Percentiles rank a stretch among this genome's conserved stretches.
Conservation (phyloP, 805 yeast genomes). For the Dipodascopsis tothii region DNA sequence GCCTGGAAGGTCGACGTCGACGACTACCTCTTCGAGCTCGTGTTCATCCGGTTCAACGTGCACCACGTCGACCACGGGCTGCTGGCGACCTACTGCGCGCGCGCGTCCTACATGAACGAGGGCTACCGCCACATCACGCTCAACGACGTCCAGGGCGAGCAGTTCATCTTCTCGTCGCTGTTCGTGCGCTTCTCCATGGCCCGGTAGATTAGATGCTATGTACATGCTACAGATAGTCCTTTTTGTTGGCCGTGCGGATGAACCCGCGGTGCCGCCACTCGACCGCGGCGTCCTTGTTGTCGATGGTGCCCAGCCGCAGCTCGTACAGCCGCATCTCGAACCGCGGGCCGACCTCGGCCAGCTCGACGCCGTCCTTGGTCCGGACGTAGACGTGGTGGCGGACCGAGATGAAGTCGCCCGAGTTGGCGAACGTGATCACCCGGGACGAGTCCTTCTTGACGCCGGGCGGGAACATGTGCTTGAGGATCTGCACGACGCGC, state of each 20-base stretch:
- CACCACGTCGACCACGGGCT: slow-evolving; percentile 28
- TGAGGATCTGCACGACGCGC: slow-evolving; percentile 69
- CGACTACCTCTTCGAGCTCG: slow-evolving; percentile 28
- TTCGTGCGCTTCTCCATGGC: slow-evolving; percentile 32
- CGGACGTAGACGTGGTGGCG: slow-evolving; percentile 91
- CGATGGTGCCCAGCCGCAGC: slow-evolving; percentile 79
- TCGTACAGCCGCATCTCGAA: slow-evolving; percentile 94
- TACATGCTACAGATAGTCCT: slow-evolving; percentile 58
- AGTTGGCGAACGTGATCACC: slow-evolving; percentile 86
- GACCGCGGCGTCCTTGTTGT: slow-evolving; percentile 93
- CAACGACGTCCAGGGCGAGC: slow-evolving; percentile 74
- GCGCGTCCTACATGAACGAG: slow-evolving; percentile 24
- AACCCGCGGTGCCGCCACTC: slow-evolving; percentile 94
- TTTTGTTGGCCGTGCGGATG: slow-evolving; percentile 90
- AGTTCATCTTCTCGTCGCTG: slow-evolving; percentile 51
- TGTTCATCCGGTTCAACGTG: slow-evolving; percentile 34
- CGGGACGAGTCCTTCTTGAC: slow-evolving; percentile 81
- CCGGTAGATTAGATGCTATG: neutral
- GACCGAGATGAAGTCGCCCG: slow-evolving; percentile 85
- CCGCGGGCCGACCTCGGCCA: slow-evolving; percentile 97
- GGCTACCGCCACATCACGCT: slow-evolving; percentile 69
- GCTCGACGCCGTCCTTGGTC: slow-evolving; percentile 79
- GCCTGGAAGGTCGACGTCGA: slow-evolving; percentile 40
- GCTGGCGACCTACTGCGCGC: slow-evolving; percentile 56
- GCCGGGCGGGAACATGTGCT: slow-evolving; percentile 95